These are phyloP conservation scores for Pythium vanterpoolii DNA, from an alignment of 352 stramenopile genomes.

Conservation along the genomic window DNA sequence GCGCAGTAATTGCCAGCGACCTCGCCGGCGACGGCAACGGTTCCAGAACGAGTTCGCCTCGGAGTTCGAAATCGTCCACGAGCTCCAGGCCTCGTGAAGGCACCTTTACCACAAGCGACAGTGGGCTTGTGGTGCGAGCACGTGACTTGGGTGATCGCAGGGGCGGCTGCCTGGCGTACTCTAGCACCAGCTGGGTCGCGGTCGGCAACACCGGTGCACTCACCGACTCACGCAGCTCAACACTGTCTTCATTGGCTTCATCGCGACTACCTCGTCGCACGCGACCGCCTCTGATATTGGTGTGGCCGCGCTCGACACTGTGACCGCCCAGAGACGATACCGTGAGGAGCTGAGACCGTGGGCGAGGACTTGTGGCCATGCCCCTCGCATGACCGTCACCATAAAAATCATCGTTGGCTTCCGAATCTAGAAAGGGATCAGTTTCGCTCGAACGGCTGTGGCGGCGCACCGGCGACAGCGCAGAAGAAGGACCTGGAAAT, in stretches of 20 bases:
- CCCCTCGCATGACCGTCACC: background rate
- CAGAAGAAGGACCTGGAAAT: background rate
- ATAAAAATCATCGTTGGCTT: background rate
- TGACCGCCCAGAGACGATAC: slow-evolving; percentile 1
- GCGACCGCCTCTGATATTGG: background rate
- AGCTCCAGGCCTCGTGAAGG: background rate
- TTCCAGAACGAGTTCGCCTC: slow-evolving; percentile 6
- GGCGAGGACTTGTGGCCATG: background rate
- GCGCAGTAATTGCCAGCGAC: background rate
- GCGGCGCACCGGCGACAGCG: background rate
- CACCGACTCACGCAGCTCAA: background rate
- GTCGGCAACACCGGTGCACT: slow-evolving; percentile 6
- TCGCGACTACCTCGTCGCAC: background rate
- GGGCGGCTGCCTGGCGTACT: background rate
- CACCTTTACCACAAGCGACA: background rate
- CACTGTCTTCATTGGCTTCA: background rate
- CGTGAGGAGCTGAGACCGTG: background rate
- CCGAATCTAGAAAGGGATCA: background rate
- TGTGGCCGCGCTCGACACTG: background rate
- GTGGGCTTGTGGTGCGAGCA: background rate
- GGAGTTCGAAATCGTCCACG: slow-evolving; percentile 10
- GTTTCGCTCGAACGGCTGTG: background rate
- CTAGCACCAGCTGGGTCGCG: background rate
- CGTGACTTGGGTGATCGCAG: background rate
- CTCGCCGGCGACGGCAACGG: background rate